These are phyloP conservation scores for Hymenoscyphus infarciens DNA, from an alignment of 2,329 filamentous ascomycete genomes.

Conservation along the genomic window DNA sequence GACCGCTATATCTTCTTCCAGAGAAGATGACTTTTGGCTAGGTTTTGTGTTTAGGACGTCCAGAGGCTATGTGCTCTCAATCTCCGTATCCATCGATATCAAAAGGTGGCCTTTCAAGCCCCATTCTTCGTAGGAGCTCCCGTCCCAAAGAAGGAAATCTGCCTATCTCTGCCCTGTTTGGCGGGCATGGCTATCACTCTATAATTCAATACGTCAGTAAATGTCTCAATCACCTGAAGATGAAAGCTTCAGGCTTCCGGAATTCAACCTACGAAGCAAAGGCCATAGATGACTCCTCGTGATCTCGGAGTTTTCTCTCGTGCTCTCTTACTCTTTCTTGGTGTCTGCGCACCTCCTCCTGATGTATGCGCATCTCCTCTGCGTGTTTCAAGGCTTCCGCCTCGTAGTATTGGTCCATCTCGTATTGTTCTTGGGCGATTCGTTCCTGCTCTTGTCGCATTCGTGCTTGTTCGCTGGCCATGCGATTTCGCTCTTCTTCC, in stretches of 20 bases:
- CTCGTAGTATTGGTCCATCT: slow-evolving; percentile 35
- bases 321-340: slow-evolving; percentile 25
- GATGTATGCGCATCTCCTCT: slow-evolving; percentile 32
- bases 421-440: slow-evolving; percentile 34
- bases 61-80: not conserved
- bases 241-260: not conserved
- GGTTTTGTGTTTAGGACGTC: not conserved
- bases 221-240: not conserved
- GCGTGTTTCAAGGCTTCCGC: slow-evolving; percentile 33
- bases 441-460: slow-evolving; percentile 30
- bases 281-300: slow-evolving; percentile 32
- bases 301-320: slow-evolving; percentile 22
- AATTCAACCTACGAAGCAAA: slow-evolving; percentile 23
- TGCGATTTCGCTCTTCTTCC: slow-evolving; percentile 30
- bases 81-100: not conserved
- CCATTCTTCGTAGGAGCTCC: slow-evolving; percentile 5
- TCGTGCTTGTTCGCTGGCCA: slow-evolving; percentile 25
- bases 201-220: not conserved
- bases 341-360: slow-evolving; percentile 32
- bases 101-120: not conserved
- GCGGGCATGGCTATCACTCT: slow-evolving; percentile 35
- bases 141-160: slow-evolving; percentile 28
- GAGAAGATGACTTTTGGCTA: not conserved
- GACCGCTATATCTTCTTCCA: not conserved
- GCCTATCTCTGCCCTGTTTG: slow-evolving; percentile 25